Percentiles rank a stretch among this genome's conserved stretches.
phyloP scores from a whole-genome alignment of 2,329 filamentous ascomycete species.

The Corynespora cassiicola region DNA sequence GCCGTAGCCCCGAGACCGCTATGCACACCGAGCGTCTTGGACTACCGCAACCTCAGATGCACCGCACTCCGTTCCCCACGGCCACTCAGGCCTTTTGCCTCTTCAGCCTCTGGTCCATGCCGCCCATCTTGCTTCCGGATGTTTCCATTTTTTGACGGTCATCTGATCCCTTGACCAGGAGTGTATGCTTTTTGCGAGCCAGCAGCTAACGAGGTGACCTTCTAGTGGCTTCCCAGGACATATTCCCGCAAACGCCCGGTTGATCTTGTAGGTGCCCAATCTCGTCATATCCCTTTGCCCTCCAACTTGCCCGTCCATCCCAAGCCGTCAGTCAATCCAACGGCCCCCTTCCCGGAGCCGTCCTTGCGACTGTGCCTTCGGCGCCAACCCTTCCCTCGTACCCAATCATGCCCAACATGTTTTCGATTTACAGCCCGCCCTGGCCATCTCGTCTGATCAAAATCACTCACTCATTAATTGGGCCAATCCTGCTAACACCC shows the following conservation, averaged over 20 bases:
- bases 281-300: constrained; percentile 1
- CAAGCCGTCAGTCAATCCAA: constrained; percentile 5
- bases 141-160: constrained; percentile 1
- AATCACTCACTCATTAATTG: constrained; percentile 13
- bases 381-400: constrained; percentile 3
- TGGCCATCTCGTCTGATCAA: constrained; percentile 2
- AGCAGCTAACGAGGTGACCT: constrained; percentile 24
- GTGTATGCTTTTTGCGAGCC: neutral
- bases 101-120: neutral
- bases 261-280: constrained; percentile 77
- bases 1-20: constrained; percentile 7
- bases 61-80: constrained; percentile 7
- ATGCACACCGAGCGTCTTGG: constrained; percentile 10
- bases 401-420: constrained; percentile 12
- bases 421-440: constrained; percentile 2
- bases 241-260: constrained; percentile 76
- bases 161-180: constrained; percentile 2
- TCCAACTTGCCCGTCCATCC: too few species aligned
- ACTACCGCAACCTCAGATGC: constrained; percentile 9
- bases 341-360: neutral
- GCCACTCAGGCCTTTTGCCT: constrained; percentile 1
- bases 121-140: too few species aligned
- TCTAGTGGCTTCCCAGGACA: constrained; percentile 76
- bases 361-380: neutral
- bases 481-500: neutral